Evolutionary conservation across 495 filamentous ascomycete species (phyloP).

Genomic region (Staphylotrichum tortipilum): DNA sequence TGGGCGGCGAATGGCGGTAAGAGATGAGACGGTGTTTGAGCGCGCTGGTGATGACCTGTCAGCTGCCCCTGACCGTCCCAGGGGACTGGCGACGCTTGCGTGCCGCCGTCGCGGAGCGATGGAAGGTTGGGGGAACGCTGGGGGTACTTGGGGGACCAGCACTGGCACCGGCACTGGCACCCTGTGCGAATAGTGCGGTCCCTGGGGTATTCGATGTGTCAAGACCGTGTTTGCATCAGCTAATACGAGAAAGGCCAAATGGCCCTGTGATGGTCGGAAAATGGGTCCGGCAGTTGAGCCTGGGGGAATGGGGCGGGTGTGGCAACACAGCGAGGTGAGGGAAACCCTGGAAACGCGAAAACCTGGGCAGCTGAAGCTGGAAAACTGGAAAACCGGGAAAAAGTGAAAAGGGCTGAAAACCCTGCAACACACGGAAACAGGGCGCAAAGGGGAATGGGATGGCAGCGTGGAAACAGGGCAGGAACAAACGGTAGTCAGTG

Average conservation of each 20-base stretch:
- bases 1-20: not conserved
- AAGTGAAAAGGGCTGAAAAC: too few relatives aligned
- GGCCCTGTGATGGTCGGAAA: not conserved
- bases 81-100: not conserved
- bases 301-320: too few relatives aligned
- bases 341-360: too few relatives aligned
- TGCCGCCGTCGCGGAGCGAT: not conserved
- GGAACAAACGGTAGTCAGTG: not conserved
- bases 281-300: not conserved
- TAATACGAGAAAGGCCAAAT: not conserved
- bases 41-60: not conserved
- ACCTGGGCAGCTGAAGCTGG: too few relatives aligned
- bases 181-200: not conserved
- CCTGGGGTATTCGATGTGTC: constrained; percentile 1
- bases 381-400: too few relatives aligned
- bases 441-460: not conserved
- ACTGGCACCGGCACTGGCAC: too few relatives aligned
- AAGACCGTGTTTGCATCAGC: not conserved
- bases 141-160: too few relatives aligned
- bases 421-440: too few relatives aligned
- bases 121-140: too few relatives aligned
- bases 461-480: not conserved
- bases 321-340: too few relatives aligned
- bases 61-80: not conserved
- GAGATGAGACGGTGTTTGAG: not conserved